These are phyloP conservation scores for Podaxis mareebaensis DNA, from an alignment of 768 basidiomycete species.

Conservation along the genomic window DNA sequence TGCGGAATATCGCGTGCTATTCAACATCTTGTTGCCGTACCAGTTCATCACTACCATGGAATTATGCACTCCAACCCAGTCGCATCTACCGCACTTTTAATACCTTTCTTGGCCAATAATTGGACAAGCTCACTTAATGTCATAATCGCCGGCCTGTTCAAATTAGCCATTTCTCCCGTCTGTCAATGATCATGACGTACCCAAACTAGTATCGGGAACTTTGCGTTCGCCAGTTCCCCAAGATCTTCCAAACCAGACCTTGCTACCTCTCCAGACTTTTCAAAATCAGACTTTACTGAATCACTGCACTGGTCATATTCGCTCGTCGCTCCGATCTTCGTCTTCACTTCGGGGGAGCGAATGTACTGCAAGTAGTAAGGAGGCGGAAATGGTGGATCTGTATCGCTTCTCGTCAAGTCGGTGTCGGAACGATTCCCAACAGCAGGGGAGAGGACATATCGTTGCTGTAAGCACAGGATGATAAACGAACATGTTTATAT, in stretches of 20 bases:
- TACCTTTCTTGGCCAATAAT: too few relatives aligned
- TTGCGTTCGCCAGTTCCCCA: constrained; percentile 4
- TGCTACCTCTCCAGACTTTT: background rate
- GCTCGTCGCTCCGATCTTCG: constrained; percentile 9
- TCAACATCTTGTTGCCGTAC: constrained; percentile 11
- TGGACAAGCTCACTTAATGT: background rate
- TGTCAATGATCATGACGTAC: background rate
- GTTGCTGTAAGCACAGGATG: background rate
- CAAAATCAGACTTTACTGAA: background rate
- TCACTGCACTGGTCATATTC: constrained; percentile 2
- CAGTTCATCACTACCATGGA: constrained; percentile 11
- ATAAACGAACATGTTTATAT: background rate
- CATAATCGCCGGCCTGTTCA: constrained; percentile 8
- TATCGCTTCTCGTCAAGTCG: background rate
- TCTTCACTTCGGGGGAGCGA: background rate
- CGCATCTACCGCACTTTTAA: background rate
- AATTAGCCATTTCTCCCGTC: background rate
- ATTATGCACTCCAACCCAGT: constrained; percentile 11
- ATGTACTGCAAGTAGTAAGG: constrained; percentile 2
- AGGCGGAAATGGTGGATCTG: constrained; percentile 9
- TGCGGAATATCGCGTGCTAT: background rate
- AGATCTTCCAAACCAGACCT: constrained; percentile 4
- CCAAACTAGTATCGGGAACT: constrained; percentile 8
- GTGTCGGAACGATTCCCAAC: constrained; percentile 5
- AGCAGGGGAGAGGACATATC: background rate